Evolutionary conservation across 108 stramenopile species (phyloP), one percentile per base, ranked within the genome.

Genomic region (Cyclotella baltica): DNA sequence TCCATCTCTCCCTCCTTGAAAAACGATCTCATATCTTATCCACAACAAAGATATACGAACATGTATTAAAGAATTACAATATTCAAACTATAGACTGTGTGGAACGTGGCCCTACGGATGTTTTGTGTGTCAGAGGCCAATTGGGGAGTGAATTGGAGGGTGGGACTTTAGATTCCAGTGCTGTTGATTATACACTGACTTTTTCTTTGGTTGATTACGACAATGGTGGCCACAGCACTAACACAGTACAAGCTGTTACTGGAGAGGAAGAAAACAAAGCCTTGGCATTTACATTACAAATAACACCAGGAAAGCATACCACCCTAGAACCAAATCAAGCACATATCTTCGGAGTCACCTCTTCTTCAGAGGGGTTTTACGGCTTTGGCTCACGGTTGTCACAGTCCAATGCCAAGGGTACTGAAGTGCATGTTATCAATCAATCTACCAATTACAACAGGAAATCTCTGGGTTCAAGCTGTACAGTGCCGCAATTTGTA

Each of bases 341-440:
- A 18, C 81, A 82, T 59, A 15, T 82, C 8, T 74, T 83, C 38
- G 36, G 37, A 33, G 25, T 36, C 16, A 56, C 66, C 15, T 9
- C 29, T 2, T 33, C 37, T 10, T n/a, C 68, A 22, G 87, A 87
- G 58, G 64, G 68, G 16, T 87, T 85, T 61, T 78, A 67, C 43
- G 87, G 87, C 23, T 85, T 87, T 50, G 87, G 87, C 18, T 68
- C 79, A 66, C 50, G 74, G 13, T 58, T 83, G 28, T 50, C 77
- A 5, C 27, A 37, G 2, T 38, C 71, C 29, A 81, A 86, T 64
- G 55, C 79, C 46, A 77, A 73, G 46, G 87, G 87, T 25, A 58
- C 53, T 40, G 65, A 77, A 27, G 72, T 87, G 13, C 82, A 78
- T 18, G 82, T 87, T 11, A 53, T 65, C 37, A 67, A 75, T 50